Evolutionary conservation across 345 rosid genomes (phyloP).

Genomic region (Camelina laxa): DNA sequence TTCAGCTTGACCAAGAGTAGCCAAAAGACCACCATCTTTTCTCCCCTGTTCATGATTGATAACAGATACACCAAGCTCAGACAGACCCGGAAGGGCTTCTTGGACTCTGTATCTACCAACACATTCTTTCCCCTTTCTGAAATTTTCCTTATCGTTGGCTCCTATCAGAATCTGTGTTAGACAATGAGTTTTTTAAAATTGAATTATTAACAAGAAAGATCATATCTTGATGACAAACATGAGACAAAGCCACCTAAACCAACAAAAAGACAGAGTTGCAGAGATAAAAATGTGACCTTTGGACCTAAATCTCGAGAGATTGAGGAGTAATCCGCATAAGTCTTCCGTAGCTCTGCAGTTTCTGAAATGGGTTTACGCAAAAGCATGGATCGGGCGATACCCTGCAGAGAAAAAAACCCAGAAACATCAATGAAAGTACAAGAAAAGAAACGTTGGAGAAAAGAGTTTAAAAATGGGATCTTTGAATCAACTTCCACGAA

Average conservation of each 20-base stretch:
- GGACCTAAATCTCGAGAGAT: constrained; percentile 39
- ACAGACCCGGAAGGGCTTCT: constrained; percentile 61
- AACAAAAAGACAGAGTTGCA: neutral
- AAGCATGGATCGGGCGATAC: constrained; percentile 35
- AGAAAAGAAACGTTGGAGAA: neutral
- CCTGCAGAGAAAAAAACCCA: constrained; percentile 16
- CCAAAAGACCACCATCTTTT: constrained; percentile 53
- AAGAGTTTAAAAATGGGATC: constrained; percentile 1
- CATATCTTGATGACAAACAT: neutral
- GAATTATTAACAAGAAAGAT: neutral
- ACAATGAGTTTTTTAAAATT: neutral
- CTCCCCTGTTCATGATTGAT: constrained; percentile 34
- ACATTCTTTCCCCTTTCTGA: constrained; percentile 58
- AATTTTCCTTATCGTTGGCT: constrained; percentile 62
- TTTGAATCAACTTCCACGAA: constrained; percentile 1
- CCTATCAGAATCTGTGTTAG: constrained; percentile 59
- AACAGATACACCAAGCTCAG: constrained; percentile 67
- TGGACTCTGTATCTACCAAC: constrained; percentile 68
- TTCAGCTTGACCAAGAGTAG: constrained; percentile 74
- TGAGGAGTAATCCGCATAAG: constrained; percentile 17
- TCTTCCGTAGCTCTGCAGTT: constrained; percentile 9
- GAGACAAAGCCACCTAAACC: constrained; percentile 5
- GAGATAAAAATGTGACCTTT: constrained; percentile 33
- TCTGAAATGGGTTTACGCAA: constrained; percentile 38
- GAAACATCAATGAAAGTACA: constrained; percentile 11